These are phyloP conservation scores for Trichosporon sp. DNA, from an alignment of 1,284 basidiomycete species.

Conservation along the genomic window DNA sequence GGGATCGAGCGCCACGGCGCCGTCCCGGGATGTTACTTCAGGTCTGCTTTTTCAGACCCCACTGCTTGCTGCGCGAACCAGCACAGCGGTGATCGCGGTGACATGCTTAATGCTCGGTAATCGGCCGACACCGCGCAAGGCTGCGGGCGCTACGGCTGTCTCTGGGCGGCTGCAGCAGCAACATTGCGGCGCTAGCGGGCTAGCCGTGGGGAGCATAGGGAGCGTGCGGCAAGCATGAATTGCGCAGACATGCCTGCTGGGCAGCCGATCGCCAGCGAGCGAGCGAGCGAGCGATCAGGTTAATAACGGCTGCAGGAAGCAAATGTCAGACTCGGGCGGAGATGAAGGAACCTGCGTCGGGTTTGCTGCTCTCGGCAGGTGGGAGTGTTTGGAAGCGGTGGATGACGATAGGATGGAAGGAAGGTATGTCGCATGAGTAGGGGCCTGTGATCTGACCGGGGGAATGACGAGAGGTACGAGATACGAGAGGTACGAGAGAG, in stretches of 20 bases:
- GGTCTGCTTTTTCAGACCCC: background rate
- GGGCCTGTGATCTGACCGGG: background rate
- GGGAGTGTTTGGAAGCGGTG: background rate
- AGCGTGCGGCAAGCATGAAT: background rate
- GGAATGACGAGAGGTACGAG: background rate
- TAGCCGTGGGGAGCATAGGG: background rate
- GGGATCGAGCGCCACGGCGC: background rate
- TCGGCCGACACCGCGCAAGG: too few species aligned
- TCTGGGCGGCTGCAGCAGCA: background rate
- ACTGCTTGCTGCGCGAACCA: background rate
- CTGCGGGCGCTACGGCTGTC: background rate
- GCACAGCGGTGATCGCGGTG: background rate
- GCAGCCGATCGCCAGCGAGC: background rate
- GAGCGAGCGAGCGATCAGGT: too few species aligned
- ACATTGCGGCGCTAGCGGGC: background rate
- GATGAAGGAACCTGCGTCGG: background rate
- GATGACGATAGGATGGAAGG: background rate
- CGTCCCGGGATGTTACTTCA: background rate
- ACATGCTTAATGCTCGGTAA: background rate
- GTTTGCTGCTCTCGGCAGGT: background rate
- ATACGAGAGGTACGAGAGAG: background rate
- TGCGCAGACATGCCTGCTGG: background rate
- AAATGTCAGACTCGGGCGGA: background rate
- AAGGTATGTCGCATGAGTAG: background rate
- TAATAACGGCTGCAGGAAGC: background rate